Conservation (phyloP, 2,329 filamentous ascomycete species). For the Botryotinia narcissicola region DNA sequence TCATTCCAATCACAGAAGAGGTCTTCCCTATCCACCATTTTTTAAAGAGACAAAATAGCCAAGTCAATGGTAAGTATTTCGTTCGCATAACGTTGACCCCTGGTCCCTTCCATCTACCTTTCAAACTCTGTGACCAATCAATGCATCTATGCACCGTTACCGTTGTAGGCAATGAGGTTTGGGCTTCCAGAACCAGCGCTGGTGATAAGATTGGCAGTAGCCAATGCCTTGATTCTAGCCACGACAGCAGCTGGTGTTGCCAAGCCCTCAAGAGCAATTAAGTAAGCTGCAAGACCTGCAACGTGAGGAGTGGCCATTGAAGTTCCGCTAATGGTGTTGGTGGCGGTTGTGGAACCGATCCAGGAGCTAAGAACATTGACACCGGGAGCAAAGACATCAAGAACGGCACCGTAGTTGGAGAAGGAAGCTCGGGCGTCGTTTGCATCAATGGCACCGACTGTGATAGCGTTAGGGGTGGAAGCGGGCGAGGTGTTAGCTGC, state of each 20-base stretch:
- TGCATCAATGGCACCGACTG: slow-evolving; percentile 50
- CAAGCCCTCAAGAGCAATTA: slow-evolving; percentile 51
- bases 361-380: slow-evolving; percentile 48
- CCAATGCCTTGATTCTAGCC: slow-evolving; percentile 40
- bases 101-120: background rate
- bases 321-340: slow-evolving; percentile 56
- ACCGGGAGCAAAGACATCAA: slow-evolving; percentile 54
- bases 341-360: slow-evolving; percentile 44
- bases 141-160: slow-evolving; percentile 40
- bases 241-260: slow-evolving; percentile 43
- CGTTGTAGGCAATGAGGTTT: slow-evolving; percentile 58
- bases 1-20: background rate
- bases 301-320: slow-evolving; percentile 64
- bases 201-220: slow-evolving; percentile 43
- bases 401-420: slow-evolving; percentile 50
- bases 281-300: slow-evolving; percentile 65
- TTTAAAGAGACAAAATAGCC: background rate
- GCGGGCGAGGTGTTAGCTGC: slow-evolving; percentile 47
- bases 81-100: background rate
- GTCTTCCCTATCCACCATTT: background rate
- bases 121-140: slow-evolving; percentile 8
- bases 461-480: slow-evolving; percentile 48
- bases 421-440: slow-evolving; percentile 44
- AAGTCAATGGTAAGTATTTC: background rate
- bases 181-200: slow-evolving; percentile 43